Conservation (phyloP, 169 alveolate species). For the Eimeria tenella region DNA sequence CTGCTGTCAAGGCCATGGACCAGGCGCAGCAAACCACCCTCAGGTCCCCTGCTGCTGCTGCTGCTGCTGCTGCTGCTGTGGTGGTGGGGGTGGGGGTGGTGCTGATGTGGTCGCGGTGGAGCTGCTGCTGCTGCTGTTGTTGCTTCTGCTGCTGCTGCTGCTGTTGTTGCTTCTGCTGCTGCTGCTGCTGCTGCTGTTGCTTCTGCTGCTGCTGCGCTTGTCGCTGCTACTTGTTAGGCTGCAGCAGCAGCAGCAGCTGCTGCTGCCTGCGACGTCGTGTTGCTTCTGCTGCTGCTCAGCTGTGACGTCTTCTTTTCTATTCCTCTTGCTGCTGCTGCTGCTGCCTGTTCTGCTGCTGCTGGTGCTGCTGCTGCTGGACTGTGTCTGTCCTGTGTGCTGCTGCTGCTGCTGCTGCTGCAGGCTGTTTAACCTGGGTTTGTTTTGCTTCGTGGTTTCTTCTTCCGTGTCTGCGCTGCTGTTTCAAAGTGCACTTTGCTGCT, state of each 20-base stretch:
- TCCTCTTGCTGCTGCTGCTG: too few relatives aligned
- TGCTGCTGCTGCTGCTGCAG: background rate
- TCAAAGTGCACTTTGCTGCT: constrained; percentile 44
- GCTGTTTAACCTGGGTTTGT: background rate
- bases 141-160: background rate
- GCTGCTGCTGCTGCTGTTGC: too few relatives aligned
- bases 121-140: constrained; percentile 16
- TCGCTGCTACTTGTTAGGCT: background rate
- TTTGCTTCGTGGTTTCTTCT: constrained; percentile 48
- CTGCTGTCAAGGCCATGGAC: constrained; percentile 17
- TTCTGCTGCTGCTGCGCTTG: background rate
- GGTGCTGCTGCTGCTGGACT: too few relatives aligned
- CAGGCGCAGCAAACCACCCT: too few relatives aligned
- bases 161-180: too few relatives aligned
- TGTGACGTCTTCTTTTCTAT: too few relatives aligned
- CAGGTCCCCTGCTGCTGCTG: too few relatives aligned
- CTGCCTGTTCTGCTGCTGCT: too few relatives aligned
- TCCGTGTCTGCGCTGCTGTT: constrained; percentile 18
- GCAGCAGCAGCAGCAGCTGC: background rate
- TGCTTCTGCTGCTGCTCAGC: background rate
- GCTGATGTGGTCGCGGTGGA: constrained; percentile 17
- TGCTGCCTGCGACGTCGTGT: background rate
- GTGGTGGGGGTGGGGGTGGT: background rate
- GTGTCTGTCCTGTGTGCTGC: too few relatives aligned
- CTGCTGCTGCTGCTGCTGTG: too few relatives aligned